Evolutionary conservation across 257 asterid species (phyloP), one percentile per base, ranked within the genome.

Genomic region (Leonotis leonurus): DNA sequence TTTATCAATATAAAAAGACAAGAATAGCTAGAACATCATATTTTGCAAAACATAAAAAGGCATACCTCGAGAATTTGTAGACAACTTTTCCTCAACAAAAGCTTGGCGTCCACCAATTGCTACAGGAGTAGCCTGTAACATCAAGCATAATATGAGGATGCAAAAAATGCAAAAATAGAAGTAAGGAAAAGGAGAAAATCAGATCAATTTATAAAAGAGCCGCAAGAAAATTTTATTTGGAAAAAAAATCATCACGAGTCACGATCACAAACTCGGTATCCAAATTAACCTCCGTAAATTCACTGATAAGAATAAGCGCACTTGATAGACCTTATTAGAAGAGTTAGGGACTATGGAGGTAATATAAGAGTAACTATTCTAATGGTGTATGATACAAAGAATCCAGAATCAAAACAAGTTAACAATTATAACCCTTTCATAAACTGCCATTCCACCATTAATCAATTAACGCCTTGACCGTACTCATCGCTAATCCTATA

Each of bases 51-150:
- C 10, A 39, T 26, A n/a, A n/a, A n/a, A n/a, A n/a, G n/a, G n/a
- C 96, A 78, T 80, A 51, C 89, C 89, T 61, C 82, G 80, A 33
- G 78, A 71, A 69, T 56, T 76, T 3, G 89, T 80, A 37, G 89
- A 83, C 79, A 80, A 75, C 75, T 83, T 83, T 61, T 80, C 86
- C 75, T 83, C 86, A 35, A 83, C 60, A 52, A 77, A 37, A 14
- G 76, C 76, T 58, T 70, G 84, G 41, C 80, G 86, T 16, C 82
- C 86, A 70, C 84, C 84, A 41, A 83, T 68, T 27, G 54, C 25
- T 36, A 83, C 77, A 2, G 86, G 84, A 67, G 86, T 77, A 70
- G 89, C 86, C 89, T 83, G 76, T 56, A 62, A 68, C 57, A 52
- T 66, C 35, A 61, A 73, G n/a, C 67, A 56, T 22, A 50, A 45